Conservation (phyloP, 2,329 filamentous ascomycete species). For the Alternaria arbusti region DNA sequence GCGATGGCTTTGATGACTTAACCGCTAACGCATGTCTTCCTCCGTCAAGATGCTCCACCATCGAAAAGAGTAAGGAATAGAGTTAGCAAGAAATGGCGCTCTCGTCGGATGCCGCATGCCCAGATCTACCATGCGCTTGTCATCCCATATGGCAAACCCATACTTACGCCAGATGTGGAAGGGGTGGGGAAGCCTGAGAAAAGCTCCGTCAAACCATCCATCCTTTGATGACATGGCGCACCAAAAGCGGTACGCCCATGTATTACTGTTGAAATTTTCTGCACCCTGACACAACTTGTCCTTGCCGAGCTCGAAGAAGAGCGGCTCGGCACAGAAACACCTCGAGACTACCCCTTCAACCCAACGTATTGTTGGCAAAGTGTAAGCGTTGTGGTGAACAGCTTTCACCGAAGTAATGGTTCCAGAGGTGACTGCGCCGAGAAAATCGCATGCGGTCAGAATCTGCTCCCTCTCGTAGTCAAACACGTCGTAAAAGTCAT, state of each 20-base stretch:
- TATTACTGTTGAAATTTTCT: too few relatives aligned
- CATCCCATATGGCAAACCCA: slow-evolving; percentile 16
- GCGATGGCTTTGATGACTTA: too few relatives aligned
- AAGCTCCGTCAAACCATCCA: too few relatives aligned
- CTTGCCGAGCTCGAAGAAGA: too few relatives aligned
- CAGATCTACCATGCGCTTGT: slow-evolving; percentile 14
- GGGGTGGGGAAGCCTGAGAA: too few relatives aligned
- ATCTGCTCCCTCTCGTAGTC: not conserved
- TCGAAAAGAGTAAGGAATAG: slow-evolving; percentile 1
- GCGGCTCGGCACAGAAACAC: not conserved
- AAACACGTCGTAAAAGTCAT: not conserved
- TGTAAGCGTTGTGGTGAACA: not conserved
- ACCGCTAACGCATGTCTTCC: not conserved
- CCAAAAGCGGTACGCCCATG: too few relatives aligned
- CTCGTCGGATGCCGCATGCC: slow-evolving; percentile 7
- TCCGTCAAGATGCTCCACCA: not conserved
- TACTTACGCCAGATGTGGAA: slow-evolving; percentile 13
- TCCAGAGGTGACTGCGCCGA: not conserved
- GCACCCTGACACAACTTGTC: too few relatives aligned
- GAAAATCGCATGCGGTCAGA: slow-evolving; percentile 3
- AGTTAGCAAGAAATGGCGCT: not conserved
- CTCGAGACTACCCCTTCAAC: not conserved
- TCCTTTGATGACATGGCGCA: too few relatives aligned
- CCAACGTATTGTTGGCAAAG: not conserved
- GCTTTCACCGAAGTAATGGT: not conserved